Conservation (phyloP, 495 filamentous ascomycete species). For the Podospora pseudocomata region DNA sequence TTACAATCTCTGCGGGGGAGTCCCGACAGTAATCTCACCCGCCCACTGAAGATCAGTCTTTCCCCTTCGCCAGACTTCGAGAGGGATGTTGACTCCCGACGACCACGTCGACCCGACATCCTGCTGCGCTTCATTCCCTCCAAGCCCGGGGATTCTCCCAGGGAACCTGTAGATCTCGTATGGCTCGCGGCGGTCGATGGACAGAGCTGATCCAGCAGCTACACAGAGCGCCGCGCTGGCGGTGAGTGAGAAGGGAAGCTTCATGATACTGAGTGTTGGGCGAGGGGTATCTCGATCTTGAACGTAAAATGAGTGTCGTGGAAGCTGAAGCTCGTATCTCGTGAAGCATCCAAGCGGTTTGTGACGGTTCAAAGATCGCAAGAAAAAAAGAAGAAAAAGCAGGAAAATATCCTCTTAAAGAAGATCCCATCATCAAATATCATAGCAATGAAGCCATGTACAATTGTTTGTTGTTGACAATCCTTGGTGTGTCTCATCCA, state of each 20-base stretch:
- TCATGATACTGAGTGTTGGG: background rate
- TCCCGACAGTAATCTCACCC: conserved; percentile 26
- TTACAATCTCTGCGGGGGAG: conserved; percentile 27
- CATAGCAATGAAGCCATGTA: background rate
- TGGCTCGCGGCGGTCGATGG: background rate
- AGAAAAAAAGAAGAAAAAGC: background rate
- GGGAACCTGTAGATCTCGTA: background rate
- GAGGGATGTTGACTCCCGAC: conserved; percentile 13
- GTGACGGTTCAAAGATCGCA: background rate
- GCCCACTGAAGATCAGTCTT: conserved; percentile 25
- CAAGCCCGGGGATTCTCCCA: background rate
- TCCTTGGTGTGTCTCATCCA: background rate
- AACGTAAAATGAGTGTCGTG: background rate
- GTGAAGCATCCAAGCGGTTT: background rate
- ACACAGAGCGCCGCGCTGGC: background rate
- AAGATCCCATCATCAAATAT: too few species aligned
- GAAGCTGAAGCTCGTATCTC: background rate
- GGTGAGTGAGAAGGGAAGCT: background rate
- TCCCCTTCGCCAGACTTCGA: conserved; percentile 9
- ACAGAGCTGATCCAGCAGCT: background rate
- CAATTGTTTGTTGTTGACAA: background rate
- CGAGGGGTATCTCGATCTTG: background rate
- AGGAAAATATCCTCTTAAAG: background rate
- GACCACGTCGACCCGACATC: background rate
- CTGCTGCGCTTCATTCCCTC: background rate